A percentile compares a stretch with the other conserved stretches of the same genome.
phyloP scores from a whole-genome alignment of 2,329 filamentous ascomycete genomes.

The Pyricularia pennisetigena region DNA sequence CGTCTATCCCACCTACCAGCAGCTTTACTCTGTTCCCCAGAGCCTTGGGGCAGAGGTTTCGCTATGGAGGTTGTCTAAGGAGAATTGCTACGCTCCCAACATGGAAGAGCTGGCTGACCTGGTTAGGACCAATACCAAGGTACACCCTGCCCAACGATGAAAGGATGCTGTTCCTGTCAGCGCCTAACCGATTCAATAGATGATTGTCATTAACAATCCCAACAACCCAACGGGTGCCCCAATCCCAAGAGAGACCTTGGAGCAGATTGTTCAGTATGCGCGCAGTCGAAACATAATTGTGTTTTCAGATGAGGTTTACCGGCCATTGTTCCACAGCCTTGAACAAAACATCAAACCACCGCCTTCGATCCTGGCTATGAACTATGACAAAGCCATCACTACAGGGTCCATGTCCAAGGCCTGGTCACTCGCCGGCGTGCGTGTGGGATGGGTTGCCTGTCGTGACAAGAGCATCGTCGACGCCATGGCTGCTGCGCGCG shows the following conservation, averaged over 20 bases:
- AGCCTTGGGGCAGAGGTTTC: conserved; percentile 69
- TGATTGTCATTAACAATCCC: conserved; percentile 56
- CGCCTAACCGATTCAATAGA: conserved; percentile 27
- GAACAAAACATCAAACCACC: conserved; percentile 41
- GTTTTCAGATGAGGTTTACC: conserved; percentile 73
- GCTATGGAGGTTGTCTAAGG: conserved; percentile 60
- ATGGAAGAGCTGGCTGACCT: conserved; percentile 54
- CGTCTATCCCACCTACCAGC: conserved; percentile 80
- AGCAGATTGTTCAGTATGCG: conserved; percentile 52
- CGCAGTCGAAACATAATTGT: conserved; percentile 53
- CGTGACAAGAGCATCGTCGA: conserved; percentile 52
- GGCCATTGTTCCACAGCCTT: conserved; percentile 66
- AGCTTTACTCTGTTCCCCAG: conserved; percentile 66
- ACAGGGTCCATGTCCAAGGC: conserved; percentile 82
- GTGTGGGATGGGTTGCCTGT: conserved; percentile 74
- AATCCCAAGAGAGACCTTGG: conserved; percentile 49
- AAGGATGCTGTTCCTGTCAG: neutral
- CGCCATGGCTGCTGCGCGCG: conserved; percentile 52
- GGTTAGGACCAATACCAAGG: conserved; percentile 60
- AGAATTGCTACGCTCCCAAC: conserved; percentile 58
- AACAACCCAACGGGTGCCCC: conserved; percentile 75
- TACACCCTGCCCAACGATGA: conserved; percentile 29
- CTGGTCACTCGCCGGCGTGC: conserved; percentile 72
- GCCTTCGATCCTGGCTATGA: conserved; percentile 57
- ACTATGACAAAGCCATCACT: conserved; percentile 60